Conservation (phyloP, 768 basidiomycete species). For the Collybia sp. region DNA sequence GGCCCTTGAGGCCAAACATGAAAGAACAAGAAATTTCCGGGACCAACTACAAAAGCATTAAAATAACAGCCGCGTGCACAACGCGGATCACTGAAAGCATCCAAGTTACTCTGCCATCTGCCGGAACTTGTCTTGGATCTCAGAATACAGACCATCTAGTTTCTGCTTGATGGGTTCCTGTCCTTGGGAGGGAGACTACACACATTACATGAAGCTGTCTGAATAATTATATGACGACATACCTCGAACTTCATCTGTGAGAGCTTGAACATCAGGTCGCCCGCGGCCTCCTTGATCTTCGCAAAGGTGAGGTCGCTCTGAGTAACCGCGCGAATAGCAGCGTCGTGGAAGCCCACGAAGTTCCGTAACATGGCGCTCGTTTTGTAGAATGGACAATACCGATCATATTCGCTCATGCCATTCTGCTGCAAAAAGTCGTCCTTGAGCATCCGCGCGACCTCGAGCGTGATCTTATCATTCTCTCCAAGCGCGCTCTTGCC, state of each 20-base stretch:
- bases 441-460: constrained; percentile 95
- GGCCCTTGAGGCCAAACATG: not conserved
- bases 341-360: constrained; percentile 91
- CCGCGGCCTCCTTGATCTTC: constrained; percentile 80
- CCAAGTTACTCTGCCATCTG: constrained; percentile 67
- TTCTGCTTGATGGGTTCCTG: constrained; percentile 80
- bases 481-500: constrained; percentile 98
- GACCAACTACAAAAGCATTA: no score
- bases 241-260: constrained; percentile 99
- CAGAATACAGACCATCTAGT: constrained; percentile 72
- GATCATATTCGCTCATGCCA: constrained; percentile 96
- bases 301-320: constrained; percentile 81
- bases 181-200: constrained; percentile 86
- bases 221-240: constrained; percentile 14
- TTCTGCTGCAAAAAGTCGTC: constrained; percentile 98
- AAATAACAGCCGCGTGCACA: not conserved
- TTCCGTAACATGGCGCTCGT: constrained; percentile 93
- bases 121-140: constrained; percentile 93
- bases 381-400: constrained; percentile 99
- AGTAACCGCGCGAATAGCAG: constrained; percentile 81
- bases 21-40: no score
- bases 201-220: constrained; percentile 4
- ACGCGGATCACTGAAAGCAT: constrained; percentile 1
- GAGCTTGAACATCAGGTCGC: constrained; percentile 93
- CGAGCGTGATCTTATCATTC: constrained; percentile 96